phyloP scores from a whole-genome alignment of 208 protist genomes.

The Crithidia expoeki region DNA sequence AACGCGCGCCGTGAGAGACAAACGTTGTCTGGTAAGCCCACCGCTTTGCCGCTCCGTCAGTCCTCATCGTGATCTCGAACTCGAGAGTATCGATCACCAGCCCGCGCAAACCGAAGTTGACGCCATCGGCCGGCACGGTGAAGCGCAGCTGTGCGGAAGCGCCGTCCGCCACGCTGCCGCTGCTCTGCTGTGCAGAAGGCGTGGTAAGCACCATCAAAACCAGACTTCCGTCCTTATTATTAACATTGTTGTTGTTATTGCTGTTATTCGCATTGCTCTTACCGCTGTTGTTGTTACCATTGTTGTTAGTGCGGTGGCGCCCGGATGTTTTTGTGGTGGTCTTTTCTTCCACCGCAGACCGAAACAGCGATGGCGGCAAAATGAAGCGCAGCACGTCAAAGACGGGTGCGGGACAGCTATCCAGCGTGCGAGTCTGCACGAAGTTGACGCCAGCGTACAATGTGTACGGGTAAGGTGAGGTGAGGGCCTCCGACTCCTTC shows the following conservation, averaged over 20 bases:
- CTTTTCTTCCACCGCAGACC: constrained; percentile 21
- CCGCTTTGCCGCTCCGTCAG: neutral
- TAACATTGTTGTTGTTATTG: neutral
- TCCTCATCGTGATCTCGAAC: constrained; percentile 56
- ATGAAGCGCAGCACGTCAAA: constrained; percentile 57
- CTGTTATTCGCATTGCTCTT: neutral
- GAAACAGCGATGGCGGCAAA: constrained; percentile 47
- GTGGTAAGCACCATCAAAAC: constrained; percentile 51
- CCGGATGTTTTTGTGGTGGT: neutral
- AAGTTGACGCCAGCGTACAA: constrained; percentile 80
- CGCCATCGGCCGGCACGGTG: constrained; percentile 54
- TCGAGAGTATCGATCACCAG: constrained; percentile 62
- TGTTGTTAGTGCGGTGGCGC: neutral
- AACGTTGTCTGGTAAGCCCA: constrained; percentile 24
- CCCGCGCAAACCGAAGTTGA: constrained; percentile 48
- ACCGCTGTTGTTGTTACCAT: neutral
- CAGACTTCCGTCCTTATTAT: neutral
- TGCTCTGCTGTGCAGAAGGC: constrained; percentile 26
- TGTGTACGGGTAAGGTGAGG: constrained; percentile 51
- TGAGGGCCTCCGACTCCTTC: constrained; percentile 38
- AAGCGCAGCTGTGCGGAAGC: constrained; percentile 53
- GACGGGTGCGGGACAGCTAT: constrained; percentile 57
- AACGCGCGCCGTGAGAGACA: constrained; percentile 33
- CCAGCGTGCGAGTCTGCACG: constrained; percentile 51
- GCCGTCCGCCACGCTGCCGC: constrained; percentile 26